Base-by-base conservation (phyloP, 1,284 basidiomycete species). In the Cutaneotrichosporon mucoides region DNA sequence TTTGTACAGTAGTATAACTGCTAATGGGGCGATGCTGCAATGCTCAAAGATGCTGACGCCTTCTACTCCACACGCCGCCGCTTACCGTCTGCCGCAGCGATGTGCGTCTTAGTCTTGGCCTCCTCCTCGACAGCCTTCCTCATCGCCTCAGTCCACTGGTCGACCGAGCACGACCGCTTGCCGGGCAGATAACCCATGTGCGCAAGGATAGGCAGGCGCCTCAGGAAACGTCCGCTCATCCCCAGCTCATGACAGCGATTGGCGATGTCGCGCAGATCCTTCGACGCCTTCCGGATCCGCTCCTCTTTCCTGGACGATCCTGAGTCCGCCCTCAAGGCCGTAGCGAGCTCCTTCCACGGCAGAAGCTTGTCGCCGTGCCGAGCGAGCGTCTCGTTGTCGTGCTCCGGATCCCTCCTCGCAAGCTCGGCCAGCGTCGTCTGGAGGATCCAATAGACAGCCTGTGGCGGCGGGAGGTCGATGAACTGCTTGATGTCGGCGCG, bases 401-500 rank as follows among this genome's bases (percentile, higher is more conserved):
- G 24, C 24, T 24, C 24, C 10, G 5, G 11, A 6, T 12, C 35
- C 57, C 85, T 87, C 33, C 79, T 75, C 67, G 91, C 83, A 55
- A 99, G 85, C 73, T 98, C 95, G 12, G 80, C 75, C 11, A 98
- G 79, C 71, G 90, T 95, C 4, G 86, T 86, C 8, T 86, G 82
- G n/a, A 99, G 79, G 63, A 99, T 98, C 77, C 91, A 90, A 77
- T 97, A 98, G 53, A 98, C 85, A 0, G 94, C 95, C 67, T 93
- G 86, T 4, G 87, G 83, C 4, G 92, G 86, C 1, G 95, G 95
- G 6, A 92, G 83, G 60, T 93, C 93, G 41, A 98, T 84, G 71
- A 92, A 96, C 81, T 97, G 93, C 49, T 95, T 86, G 59, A 99
- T 92, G 71, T 99, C 96, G 10, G 94, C 96, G 48, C 96, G 87